These are phyloP conservation scores for Wickerhamomyces mucosus DNA, from an alignment of 805 yeast species.

Conservation along the genomic window DNA sequence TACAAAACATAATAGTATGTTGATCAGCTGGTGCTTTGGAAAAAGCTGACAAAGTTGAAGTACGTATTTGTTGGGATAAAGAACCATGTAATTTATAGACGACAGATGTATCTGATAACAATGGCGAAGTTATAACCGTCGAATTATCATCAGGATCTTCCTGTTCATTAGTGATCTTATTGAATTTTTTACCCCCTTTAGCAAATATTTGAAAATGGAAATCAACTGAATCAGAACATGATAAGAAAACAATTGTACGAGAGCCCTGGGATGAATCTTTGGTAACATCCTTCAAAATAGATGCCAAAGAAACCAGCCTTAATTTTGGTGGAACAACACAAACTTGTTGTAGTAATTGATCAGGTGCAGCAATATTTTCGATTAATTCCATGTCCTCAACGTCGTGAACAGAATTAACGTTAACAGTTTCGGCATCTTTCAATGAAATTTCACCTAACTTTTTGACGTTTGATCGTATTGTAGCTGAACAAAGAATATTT, in stretches of 20 bases:
- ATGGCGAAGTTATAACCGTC: conserved; percentile 45
- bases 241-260: conserved; percentile 75
- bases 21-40: conserved; percentile 30
- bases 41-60: conserved; percentile 48
- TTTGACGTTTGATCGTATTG: conserved; percentile 72
- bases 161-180: conserved; percentile 23
- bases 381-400: conserved; percentile 19
- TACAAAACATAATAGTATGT: conserved; percentile 73
- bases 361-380: conserved; percentile 57
- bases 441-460: conserved; percentile 74
- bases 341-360: conserved; percentile 74
- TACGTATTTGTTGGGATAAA: conserved; percentile 72
- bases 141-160: conserved; percentile 21
- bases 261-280: conserved; percentile 23
- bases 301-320: conserved; percentile 73
- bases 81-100: conserved; percentile 84
- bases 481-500: conserved; percentile 88
- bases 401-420: conserved; percentile 23
- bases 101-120: conserved; percentile 35
- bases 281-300: conserved; percentile 45
- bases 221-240: conserved; percentile 95
- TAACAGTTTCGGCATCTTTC: conserved; percentile 61
- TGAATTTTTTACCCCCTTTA: conserved; percentile 39
- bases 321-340: conserved; percentile 89
- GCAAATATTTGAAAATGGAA: conserved; percentile 77